Conservation (phyloP, 345 rosid genomes). For the Xanthoceras sorbifolium region DNA sequence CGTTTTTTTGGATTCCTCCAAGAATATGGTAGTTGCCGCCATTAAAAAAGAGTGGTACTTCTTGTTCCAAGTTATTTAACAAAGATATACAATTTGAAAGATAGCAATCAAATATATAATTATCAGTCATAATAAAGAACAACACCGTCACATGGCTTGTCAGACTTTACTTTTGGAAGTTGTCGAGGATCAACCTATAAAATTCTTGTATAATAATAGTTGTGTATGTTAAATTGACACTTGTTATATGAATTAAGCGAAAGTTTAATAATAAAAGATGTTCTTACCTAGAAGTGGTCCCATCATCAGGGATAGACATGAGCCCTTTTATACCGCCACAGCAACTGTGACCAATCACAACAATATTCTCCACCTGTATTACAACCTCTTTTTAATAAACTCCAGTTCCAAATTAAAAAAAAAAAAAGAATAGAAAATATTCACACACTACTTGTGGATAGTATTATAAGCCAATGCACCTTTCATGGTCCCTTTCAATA, state of each 20-base stretch:
- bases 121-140: neutral
- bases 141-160: constrained; percentile 6
- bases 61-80: neutral
- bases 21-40: constrained; percentile 30
- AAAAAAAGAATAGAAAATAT: neutral
- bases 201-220: too few relatives aligned
- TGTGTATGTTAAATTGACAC: too few relatives aligned
- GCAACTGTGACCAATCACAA: constrained; percentile 92
- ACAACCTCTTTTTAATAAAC: constrained; percentile 7
- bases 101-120: neutral
- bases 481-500: neutral
- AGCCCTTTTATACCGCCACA: constrained; percentile 99
- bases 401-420: constrained; percentile 6
- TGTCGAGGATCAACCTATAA: neutral
- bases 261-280: neutral
- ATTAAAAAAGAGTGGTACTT: neutral
- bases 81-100: neutral
- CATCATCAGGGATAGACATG: constrained; percentile 74
- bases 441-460: neutral
- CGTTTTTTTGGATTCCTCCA: constrained; percentile 25
- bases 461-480: constrained; percentile 10
- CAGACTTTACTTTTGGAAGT: neutral
- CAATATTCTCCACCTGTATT: constrained; percentile 76
- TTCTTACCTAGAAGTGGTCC: constrained; percentile 50
- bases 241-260: too few relatives aligned